These are phyloP conservation scores for Scolecobasidium constrictum DNA, from an alignment of 2,329 filamentous ascomycete genomes.

Conservation along the genomic window DNA sequence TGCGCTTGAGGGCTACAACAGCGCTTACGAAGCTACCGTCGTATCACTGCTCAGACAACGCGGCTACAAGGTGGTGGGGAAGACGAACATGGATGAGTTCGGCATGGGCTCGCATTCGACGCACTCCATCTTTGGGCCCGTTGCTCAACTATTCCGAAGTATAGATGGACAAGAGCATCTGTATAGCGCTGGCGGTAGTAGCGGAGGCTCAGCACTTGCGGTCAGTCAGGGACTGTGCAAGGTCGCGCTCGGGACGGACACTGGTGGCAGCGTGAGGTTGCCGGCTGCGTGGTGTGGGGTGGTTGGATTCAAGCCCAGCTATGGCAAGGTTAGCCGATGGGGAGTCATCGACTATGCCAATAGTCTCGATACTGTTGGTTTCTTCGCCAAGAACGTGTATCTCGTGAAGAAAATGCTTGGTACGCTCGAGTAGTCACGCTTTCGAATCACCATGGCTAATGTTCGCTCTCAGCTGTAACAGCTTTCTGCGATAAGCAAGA, in stretches of 20 bases:
- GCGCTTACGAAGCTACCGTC: conserved; percentile 75
- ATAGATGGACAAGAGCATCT: conserved; percentile 23
- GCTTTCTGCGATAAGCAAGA: neutral
- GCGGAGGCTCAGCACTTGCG: conserved; percentile 83
- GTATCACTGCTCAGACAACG: conserved; percentile 54
- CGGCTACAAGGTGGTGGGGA: conserved; percentile 57
- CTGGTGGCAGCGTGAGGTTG: conserved; percentile 76
- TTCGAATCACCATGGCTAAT: too few species aligned
- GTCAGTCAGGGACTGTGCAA: conserved; percentile 38
- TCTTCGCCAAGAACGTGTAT: conserved; percentile 42
- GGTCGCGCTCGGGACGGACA: conserved; percentile 81
- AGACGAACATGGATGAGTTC: conserved; percentile 93
- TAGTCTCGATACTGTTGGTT: conserved; percentile 80
- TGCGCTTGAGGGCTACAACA: conserved; percentile 56
- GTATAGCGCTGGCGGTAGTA: conserved; percentile 75
- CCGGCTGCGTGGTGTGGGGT: conserved; percentile 79
- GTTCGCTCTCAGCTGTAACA: too few species aligned
- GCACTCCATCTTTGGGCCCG: conserved; percentile 56
- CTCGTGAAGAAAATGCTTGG: neutral
- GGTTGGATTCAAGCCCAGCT: conserved; percentile 84
- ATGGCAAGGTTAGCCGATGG: conserved; percentile 74
- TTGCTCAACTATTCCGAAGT: conserved; percentile 24
- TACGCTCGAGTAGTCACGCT: too few species aligned
- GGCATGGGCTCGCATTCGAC: conserved; percentile 83
- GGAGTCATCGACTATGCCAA: conserved; percentile 89